Conservation (phyloP, 176 grass and related monocot species). For the Lolium rigidum region DNA sequence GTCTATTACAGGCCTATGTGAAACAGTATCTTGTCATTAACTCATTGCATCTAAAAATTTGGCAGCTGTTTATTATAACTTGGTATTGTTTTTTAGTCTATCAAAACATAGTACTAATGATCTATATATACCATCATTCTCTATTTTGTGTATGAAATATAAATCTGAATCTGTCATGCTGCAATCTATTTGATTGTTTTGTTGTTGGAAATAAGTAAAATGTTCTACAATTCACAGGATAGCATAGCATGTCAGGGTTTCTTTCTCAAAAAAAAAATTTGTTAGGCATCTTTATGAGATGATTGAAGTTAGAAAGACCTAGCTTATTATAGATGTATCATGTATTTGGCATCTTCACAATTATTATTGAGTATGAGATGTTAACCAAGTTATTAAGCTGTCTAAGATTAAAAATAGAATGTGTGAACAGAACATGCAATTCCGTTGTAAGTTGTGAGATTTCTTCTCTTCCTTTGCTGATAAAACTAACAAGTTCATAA, state of each 20-base stretch:
- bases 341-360: background rate
- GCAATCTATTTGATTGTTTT: background rate
- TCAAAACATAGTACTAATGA: background rate
- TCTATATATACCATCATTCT: background rate
- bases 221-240: background rate
- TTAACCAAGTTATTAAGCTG: background rate
- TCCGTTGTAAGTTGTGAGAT: background rate
- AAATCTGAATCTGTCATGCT: background rate
- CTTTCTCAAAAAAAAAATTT: background rate
- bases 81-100: background rate
- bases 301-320: background rate
- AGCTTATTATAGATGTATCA: conserved; percentile 12
- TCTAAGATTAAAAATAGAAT: background rate
- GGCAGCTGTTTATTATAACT: conserved; percentile 21
- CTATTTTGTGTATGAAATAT: background rate
- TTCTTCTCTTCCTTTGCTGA: conserved; percentile 9
- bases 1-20: background rate
- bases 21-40: conserved; percentile 9
- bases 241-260: background rate
- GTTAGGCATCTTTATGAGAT: background rate
- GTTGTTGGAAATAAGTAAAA: conserved; percentile 6
- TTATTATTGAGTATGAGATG: background rate
- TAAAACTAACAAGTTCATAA: background rate
- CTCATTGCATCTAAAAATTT: conserved; percentile 6
- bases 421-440: background rate